Conservation (phyloP, 805 yeast genomes). For the Candida nitratophila region DNA sequence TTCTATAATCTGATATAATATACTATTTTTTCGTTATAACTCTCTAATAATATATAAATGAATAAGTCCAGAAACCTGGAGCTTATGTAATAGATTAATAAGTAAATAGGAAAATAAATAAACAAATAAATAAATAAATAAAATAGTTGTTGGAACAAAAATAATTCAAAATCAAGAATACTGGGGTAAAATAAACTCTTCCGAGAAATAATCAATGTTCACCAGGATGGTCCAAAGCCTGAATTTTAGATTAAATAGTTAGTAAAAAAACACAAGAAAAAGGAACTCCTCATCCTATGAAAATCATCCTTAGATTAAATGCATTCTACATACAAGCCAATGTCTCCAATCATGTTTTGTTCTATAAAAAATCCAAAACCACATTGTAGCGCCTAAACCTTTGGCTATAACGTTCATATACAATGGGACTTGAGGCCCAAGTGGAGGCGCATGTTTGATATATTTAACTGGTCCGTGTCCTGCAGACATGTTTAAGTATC, state of each 20-base stretch:
- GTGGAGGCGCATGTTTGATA: slow-evolving; percentile 49
- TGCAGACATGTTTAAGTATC: slow-evolving; percentile 7
- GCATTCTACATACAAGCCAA: slow-evolving; percentile 34
- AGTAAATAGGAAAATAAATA: too few relatives aligned
- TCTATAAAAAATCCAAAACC: slow-evolving; percentile 84
- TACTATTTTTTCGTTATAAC: too few relatives aligned
- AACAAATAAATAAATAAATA: too few relatives aligned
- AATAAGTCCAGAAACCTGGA: too few relatives aligned
- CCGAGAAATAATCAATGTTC: too few relatives aligned
- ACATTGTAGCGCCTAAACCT: slow-evolving; percentile 75
- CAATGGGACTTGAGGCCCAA: slow-evolving; percentile 58
- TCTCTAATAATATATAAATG: too few relatives aligned
- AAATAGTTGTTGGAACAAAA: too few relatives aligned
- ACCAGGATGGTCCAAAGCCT: slow-evolving; percentile 36
- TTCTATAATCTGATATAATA: too few relatives aligned
- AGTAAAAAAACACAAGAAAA: neutral
- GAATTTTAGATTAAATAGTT: neutral
- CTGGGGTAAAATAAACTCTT: too few relatives aligned
- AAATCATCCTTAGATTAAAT: neutral
- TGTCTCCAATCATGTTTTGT: slow-evolving; percentile 65
- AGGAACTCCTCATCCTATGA: too few relatives aligned
- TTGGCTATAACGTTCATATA: slow-evolving; percentile 55
- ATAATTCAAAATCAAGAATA: too few relatives aligned
- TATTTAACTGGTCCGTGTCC: slow-evolving; percentile 15
- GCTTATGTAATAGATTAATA: too few relatives aligned